Base-by-base conservation (phyloP, 805 yeast genomes). In the Kregervanrija fluxuum region DNA sequence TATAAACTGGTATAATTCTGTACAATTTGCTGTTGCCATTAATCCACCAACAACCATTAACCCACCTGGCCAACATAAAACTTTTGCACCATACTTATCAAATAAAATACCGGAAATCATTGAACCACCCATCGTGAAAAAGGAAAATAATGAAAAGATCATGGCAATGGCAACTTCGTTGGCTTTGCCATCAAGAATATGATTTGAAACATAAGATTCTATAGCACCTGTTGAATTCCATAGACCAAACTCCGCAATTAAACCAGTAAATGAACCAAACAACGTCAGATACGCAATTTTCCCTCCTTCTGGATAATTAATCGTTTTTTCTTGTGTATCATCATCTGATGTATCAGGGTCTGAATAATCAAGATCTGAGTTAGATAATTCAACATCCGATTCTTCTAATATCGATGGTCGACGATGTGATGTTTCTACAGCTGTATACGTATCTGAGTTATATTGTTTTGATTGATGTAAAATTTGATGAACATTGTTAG, bases 191-290 rank as follows among this genome's bases (percentile, higher is more conserved):
- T 56, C 54, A 45, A 84, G 65, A 48, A 79, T 80, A 55, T 81
- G 73, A 13, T 62, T 59, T 3, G 76, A 63, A 2, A 83, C 70
- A 56, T 78, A 82, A 0, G 85, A 75, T 60, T 83, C 85, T 35
- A 83, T 68, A 1, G 80, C 82, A 44, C 89, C 88, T 10, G 75
- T 69, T 1, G 85, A 64, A 55, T 83, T 84, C 61, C 80, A 68
- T 28, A 84, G 51, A 1, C 95, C 95, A 55, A 82, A 77, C 4
- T 76, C 69, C 35, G 75, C 73, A 6, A 76, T 57, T 48, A 79
- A 62, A 3, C 86, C 85, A 33, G 77, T 59, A 54, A 78, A 76
- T 0, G 81, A 70, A 3, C 83, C 84, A n/a, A 75, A 46, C 0
- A 70, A 66, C 3, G 73, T 73, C 2, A 53, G 33, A 38, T 55